These are phyloP conservation scores for Craspedostauros australis DNA, from an alignment of 108 stramenopile species.

Conservation along the genomic window DNA sequence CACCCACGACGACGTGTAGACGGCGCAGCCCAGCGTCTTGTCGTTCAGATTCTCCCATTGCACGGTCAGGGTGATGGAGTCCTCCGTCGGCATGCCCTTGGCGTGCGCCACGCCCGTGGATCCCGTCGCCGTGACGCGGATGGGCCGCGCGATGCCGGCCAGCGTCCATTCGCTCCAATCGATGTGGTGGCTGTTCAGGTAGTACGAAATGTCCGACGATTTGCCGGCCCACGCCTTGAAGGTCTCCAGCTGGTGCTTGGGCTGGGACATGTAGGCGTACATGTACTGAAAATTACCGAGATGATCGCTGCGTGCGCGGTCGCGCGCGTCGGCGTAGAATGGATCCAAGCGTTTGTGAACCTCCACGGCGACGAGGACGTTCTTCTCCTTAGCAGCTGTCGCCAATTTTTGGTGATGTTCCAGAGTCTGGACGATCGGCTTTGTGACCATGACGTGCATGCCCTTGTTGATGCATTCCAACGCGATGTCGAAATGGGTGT, in stretches of 20 bases:
- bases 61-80: constrained; percentile 97
- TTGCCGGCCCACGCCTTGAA: constrained; percentile 99
- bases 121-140: constrained; percentile 88
- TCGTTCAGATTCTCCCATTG: constrained; percentile 89
- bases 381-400: constrained; percentile 74
- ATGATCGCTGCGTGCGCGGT: constrained; percentile 62
- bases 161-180: constrained; percentile 99
- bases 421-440: constrained; percentile 96
- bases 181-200: constrained; percentile 98
- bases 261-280: constrained; percentile 99
- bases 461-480: constrained; percentile 82
- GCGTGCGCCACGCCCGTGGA: constrained; percentile 91
- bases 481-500: constrained; percentile 97
- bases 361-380: constrained; percentile 90
- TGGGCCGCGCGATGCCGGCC: constrained; percentile 79
- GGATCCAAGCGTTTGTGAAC: constrained; percentile 99
- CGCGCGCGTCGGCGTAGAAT: constrained; percentile 98
- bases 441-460: constrained; percentile 98
- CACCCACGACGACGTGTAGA: constrained; percentile 97
- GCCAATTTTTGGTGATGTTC: constrained; percentile 77
- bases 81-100: constrained; percentile 88
- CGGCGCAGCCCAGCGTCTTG: constrained; percentile 81
- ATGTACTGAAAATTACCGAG: constrained; percentile 95
- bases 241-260: constrained; percentile 98
- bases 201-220: constrained; percentile 95